These are phyloP conservation scores for Fusarium sp. DNA, from an alignment of 2,329 filamentous ascomycete species.

Conservation along the genomic window DNA sequence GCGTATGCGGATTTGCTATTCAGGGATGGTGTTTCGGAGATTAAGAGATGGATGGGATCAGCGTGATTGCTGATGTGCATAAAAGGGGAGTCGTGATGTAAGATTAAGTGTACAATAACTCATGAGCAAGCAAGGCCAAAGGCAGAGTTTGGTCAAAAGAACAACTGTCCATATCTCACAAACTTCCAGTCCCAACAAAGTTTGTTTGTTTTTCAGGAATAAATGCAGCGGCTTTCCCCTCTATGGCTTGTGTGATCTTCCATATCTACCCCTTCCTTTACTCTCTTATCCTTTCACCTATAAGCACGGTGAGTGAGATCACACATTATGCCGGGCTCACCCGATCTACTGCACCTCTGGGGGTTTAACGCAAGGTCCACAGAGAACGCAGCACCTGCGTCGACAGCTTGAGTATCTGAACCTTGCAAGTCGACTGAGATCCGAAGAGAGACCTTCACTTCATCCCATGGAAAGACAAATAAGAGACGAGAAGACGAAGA, in stretches of 20 bases:
- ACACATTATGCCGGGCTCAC: neutral
- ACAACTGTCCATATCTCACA: neutral
- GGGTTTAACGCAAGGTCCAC: neutral
- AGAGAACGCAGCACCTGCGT: neutral
- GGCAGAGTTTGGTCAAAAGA: neutral
- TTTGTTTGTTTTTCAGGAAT: neutral
- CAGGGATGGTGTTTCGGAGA: slow-evolving; percentile 39
- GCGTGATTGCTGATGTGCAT: neutral
- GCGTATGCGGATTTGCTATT: slow-evolving; percentile 43
- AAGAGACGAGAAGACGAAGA: neutral
- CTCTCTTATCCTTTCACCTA: neutral
- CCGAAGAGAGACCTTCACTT: neutral
- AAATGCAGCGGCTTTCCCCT: neutral
- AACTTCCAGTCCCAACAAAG: neutral
- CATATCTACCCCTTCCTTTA: neutral
- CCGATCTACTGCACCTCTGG: neutral
- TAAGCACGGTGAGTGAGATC: neutral
- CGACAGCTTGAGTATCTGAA: neutral
- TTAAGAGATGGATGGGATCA: slow-evolving; percentile 29
- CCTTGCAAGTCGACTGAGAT: neutral
- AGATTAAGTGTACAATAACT: neutral
- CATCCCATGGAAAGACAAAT: neutral
- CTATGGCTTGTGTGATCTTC: neutral
- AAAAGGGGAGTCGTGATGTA: neutral
- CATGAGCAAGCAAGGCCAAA: too few relatives aligned